phyloP scores from a whole-genome alignment of 257 asterid species.

The Marsdenia floribunda region DNA sequence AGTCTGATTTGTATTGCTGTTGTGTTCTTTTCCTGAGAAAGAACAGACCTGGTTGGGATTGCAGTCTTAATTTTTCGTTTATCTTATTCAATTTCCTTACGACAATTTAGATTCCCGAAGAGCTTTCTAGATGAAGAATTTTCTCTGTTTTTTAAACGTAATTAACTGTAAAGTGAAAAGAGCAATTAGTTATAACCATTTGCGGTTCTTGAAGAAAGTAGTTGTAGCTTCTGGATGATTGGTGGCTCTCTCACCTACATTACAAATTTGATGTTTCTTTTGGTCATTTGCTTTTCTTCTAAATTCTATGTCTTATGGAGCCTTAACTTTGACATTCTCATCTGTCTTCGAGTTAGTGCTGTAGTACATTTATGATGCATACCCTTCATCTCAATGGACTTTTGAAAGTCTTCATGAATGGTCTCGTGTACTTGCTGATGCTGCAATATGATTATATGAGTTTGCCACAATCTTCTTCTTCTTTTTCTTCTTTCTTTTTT shows the following conservation, averaged over 20 bases:
- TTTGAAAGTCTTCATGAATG: not conserved
- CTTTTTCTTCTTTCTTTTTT: not conserved
- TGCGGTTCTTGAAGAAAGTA: not conserved
- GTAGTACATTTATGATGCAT: not conserved
- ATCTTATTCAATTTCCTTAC: not conserved
- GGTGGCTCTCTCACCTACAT: not conserved
- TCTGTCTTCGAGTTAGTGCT: not conserved
- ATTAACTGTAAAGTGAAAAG: not conserved
- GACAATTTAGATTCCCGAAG: not conserved
- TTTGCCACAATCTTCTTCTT: not conserved
- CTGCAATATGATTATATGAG: not conserved
- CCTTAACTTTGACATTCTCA: not conserved
- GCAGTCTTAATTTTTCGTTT: not conserved
- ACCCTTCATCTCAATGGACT: not conserved
- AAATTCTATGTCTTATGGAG: not conserved
- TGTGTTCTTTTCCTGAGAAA: constrained; percentile 1
- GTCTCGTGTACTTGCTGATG: not conserved
- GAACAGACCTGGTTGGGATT: not conserved
- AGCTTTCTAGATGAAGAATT: not conserved
- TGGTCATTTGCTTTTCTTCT: not conserved
- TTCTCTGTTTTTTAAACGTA: not conserved
- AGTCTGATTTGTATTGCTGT: not conserved
- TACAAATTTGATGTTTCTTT: not conserved
- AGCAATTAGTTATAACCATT: not conserved
- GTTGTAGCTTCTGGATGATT: not conserved